A percentile compares a stretch with the other conserved stretches of the same genome.
These are phyloP conservation scores for Ascosphaera aggregata DNA, from an alignment of 2,329 filamentous ascomycete species.

Conservation along the genomic window DNA sequence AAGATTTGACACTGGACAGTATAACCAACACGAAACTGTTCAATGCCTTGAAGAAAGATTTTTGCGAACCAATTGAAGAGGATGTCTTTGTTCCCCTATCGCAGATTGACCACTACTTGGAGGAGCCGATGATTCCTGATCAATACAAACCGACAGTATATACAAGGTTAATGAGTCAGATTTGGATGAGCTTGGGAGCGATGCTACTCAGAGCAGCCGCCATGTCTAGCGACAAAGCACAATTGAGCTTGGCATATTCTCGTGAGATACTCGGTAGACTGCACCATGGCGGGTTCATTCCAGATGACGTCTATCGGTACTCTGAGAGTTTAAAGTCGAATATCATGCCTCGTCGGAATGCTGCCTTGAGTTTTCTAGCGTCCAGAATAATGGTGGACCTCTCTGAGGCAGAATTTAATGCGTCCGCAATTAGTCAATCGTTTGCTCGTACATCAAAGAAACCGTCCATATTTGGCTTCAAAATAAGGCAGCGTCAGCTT, in stretches of 20 bases:
- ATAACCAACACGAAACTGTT: constrained; percentile 8
- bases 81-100: neutral
- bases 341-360: constrained; percentile 15
- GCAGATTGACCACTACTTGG: constrained; percentile 4
- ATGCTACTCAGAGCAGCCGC: constrained; percentile 21
- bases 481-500: constrained; percentile 19
- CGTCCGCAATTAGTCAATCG: constrained; percentile 10
- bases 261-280: constrained; percentile 21
- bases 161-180: constrained; percentile 11
- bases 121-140: constrained; percentile 4
- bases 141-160: neutral
- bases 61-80: neutral
- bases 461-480: constrained; percentile 17
- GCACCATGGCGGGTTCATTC: constrained; percentile 21
- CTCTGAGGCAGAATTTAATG: constrained; percentile 20
- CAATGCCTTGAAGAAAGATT: no score
- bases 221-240: constrained; percentile 12
- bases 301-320: constrained; percentile 21
- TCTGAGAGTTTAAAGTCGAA: constrained; percentile 10
- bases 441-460: constrained; percentile 7
- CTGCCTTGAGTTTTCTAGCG: constrained; percentile 21
- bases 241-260: constrained; percentile 21
- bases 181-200: constrained; percentile 17
- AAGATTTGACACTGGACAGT: constrained; percentile 10
- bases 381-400: constrained; percentile 23